phyloP scores from a whole-genome alignment of 805 yeast species.

The Kodamaea fukazawae region DNA sequence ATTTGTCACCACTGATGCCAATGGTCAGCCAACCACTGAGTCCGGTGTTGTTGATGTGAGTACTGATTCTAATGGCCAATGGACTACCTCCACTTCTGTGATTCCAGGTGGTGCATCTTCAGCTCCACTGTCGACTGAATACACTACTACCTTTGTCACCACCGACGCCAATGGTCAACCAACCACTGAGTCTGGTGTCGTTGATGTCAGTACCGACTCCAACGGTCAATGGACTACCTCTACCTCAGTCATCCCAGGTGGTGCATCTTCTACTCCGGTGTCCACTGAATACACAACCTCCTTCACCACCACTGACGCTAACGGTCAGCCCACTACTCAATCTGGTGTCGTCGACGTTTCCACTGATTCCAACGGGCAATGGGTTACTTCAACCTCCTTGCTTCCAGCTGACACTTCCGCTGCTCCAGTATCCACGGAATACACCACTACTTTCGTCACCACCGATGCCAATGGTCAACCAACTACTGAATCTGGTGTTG shows the following conservation, averaged over 20 bases:
- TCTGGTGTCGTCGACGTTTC: constrained; percentile 15
- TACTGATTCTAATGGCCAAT: constrained; percentile 15
- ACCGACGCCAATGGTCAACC: constrained; percentile 14
- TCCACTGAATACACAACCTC: constrained; percentile 6
- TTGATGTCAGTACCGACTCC: constrained; percentile 17
- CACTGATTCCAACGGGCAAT: constrained; percentile 7
- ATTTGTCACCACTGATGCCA: constrained; percentile 14
- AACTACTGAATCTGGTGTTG: constrained; percentile 18
- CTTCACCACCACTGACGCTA: constrained; percentile 5
- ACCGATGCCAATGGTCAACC: constrained; percentile 15
- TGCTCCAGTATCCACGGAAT: too few species aligned
- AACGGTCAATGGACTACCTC: constrained; percentile 14
- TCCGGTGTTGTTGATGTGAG: constrained; percentile 18
- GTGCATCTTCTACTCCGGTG: background rate
- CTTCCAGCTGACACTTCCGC: too few species aligned
- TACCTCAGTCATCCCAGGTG: constrained; percentile 10
- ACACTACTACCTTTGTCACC: constrained; percentile 12
- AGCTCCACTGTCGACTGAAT: constrained; percentile 9
- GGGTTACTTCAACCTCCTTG: constrained; percentile 13
- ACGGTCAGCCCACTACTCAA: constrained; percentile 12
- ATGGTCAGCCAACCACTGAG: constrained; percentile 16
- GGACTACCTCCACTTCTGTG: constrained; percentile 15
- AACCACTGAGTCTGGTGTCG: constrained; percentile 18
- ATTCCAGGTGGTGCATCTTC: too few species aligned
- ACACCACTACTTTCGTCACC: constrained; percentile 17